Base-by-base conservation (phyloP, 495 filamentous ascomycete species). In the Bacidia rubella region DNA sequence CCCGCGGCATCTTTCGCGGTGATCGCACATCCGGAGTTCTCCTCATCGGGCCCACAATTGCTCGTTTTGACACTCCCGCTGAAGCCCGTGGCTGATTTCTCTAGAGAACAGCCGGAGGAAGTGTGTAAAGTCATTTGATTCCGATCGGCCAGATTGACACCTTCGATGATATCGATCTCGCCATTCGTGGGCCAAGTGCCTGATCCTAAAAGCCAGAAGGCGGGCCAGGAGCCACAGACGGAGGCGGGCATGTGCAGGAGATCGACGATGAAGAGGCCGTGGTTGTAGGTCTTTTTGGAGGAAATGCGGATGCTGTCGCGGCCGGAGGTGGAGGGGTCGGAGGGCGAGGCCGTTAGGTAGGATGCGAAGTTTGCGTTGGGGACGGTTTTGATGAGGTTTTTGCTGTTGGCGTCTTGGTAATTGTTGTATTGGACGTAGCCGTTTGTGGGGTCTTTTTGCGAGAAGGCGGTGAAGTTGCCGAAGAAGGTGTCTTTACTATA, bases 161-260 rank as follows among this genome's bases (percentile, higher is more conserved):
- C 77, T 64, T 87, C 83, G 66, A 89, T 81, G 44, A 87, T 73
- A 53, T 87, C 83, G 58, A 86, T 81, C 61, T 87, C 82, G 52
- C 83, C 83, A 56, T 78, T 70, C n/a, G 63, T 62, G 22, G 83
- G 83, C 83, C 83, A 87, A 68, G 77, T 69, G 29, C 49, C 55
- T 2, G 62, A 54, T 50, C 76, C 77, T 32, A 76, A 63, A 53
- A 74, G 68, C 71, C 73, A 77, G 66, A 79, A 70, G 7, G 78
- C 77, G 5, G 79, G 78, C 79, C 78, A 81, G 11, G 71, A 71
- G 21, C 74, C 77, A 53, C 79, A 82, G 26, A 70, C 69, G 50
- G 63, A 70, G 1, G 57, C 59, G 9, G 79, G 79, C 57, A 75
- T 79, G 57, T 81, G 79, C 23, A 63, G 70, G 38, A 82, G 65